These are phyloP conservation scores for Helminthosporium solani DNA, from an alignment of 2,329 filamentous ascomycete species.

Conservation along the genomic window DNA sequence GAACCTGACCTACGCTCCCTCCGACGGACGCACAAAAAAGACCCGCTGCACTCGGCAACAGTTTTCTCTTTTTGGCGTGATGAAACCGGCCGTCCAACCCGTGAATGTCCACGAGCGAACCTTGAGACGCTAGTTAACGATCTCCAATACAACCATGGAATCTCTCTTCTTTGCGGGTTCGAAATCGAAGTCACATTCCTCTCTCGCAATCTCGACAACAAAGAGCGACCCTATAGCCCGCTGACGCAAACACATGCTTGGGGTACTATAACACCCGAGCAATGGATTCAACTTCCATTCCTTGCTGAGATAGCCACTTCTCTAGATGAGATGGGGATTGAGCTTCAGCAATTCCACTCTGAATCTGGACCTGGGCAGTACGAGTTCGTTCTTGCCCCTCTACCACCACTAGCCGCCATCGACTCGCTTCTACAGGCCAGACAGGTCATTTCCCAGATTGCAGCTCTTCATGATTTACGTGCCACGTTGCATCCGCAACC, in stretches of 20 bases:
- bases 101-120: constrained; percentile 60
- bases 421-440: constrained; percentile 71
- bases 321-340: constrained; percentile 63
- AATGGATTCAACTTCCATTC: constrained; percentile 60
- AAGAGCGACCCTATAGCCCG: constrained; percentile 46
- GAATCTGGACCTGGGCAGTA: constrained; percentile 75
- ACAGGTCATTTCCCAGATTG: constrained; percentile 66
- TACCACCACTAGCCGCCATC: constrained; percentile 64
- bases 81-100: constrained; percentile 52
- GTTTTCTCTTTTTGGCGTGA: constrained; percentile 68
- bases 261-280: constrained; percentile 65
- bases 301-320: constrained; percentile 65
- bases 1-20: constrained; percentile 66
- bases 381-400: constrained; percentile 69
- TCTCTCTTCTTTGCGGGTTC: constrained; percentile 70
- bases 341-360: constrained; percentile 71
- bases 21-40: constrained; percentile 51
- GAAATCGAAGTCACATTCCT: constrained; percentile 80
- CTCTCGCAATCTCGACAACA: constrained; percentile 42
- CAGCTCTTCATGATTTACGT: constrained; percentile 61
- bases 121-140: constrained; percentile 52
- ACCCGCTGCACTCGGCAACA: constrained; percentile 57
- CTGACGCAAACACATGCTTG: constrained; percentile 68
- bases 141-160: constrained; percentile 53
- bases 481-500: constrained; percentile 76